These are phyloP conservation scores for Penicillium sp. DNA, from an alignment of 2,329 filamentous ascomycete genomes.

Conservation along the genomic window DNA sequence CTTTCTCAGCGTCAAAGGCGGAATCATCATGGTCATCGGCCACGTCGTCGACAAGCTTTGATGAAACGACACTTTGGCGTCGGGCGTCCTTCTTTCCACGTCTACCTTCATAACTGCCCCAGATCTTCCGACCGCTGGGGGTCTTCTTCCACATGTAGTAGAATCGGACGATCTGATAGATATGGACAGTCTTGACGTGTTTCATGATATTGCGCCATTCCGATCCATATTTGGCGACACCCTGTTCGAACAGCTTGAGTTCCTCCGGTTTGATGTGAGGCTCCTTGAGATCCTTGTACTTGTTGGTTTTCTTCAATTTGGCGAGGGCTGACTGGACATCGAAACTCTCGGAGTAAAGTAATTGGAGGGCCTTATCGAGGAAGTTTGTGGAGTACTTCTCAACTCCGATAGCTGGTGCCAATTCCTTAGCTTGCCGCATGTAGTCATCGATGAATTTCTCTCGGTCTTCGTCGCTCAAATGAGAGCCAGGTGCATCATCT, in stretches of 20 bases:
- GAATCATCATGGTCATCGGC: constrained; percentile 92
- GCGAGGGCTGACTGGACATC: constrained; percentile 67
- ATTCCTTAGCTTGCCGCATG: constrained; percentile 63
- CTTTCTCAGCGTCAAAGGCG: constrained; percentile 88
- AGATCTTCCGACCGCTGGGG: constrained; percentile 75
- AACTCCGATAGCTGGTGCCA: constrained; percentile 66
- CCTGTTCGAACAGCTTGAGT: constrained; percentile 87
- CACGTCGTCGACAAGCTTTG: constrained; percentile 82
- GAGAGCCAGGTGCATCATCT: constrained; percentile 38
- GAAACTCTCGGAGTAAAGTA: constrained; percentile 69
- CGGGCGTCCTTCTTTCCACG: constrained; percentile 87
- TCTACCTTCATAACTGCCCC: constrained; percentile 81
- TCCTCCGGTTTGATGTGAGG: constrained; percentile 75
- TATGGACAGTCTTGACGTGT: constrained; percentile 72
- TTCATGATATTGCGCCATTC: constrained; percentile 79
- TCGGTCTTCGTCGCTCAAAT: constrained; percentile 39
- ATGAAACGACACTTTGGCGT: constrained; percentile 55
- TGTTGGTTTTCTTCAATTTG: constrained; percentile 64
- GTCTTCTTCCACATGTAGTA: constrained; percentile 99
- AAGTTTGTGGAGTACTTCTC: constrained; percentile 78
- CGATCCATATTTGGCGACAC: constrained; percentile 82
- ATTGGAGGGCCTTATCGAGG: constrained; percentile 73
- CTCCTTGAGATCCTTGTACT: constrained; percentile 71
- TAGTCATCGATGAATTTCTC: constrained; percentile 69
- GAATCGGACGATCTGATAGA: constrained; percentile 79